A percentile compares a stretch with the other conserved stretches of the same genome.
phyloP scores from a whole-genome alignment of 1,284 basidiomycete species.

The Papiliotrema nemorosa region DNA sequence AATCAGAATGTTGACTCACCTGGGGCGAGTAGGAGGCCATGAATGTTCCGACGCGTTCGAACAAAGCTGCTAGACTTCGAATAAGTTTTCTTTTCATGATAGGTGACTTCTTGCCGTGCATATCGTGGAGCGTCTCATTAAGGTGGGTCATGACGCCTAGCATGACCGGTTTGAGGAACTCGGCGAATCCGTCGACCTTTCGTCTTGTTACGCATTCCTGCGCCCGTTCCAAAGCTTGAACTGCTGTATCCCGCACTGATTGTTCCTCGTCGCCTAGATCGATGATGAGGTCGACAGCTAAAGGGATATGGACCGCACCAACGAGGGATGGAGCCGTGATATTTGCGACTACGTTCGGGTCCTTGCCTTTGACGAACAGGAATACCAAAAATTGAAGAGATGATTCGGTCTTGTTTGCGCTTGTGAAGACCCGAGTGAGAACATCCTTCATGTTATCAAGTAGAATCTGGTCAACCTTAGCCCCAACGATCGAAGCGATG shows the following conservation, averaged over 20 bases:
- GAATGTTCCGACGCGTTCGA: conserved; percentile 65
- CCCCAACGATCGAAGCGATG: conserved; percentile 54
- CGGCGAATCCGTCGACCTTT: conserved; percentile 51
- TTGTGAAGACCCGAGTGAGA: conserved; percentile 67
- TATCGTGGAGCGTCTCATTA: conserved; percentile 77
- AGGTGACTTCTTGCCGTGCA: conserved; percentile 66
- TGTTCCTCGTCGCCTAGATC: conserved; percentile 65
- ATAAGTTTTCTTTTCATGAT: conserved; percentile 69
- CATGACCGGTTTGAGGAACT: conserved; percentile 68
- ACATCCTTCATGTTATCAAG: conserved; percentile 63
- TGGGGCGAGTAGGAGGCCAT: conserved; percentile 77
- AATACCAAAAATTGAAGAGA: conserved; percentile 63
- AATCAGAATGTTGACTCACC: conserved; percentile 52
- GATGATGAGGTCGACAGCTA: conserved; percentile 71
- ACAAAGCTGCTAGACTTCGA: conserved; percentile 72
- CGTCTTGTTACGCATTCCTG: conserved; percentile 63
- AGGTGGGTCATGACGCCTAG: conserved; percentile 76
- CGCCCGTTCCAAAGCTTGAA: neutral
- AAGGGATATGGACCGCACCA: conserved; percentile 61
- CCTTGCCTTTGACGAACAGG: conserved; percentile 45
- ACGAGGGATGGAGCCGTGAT: conserved; percentile 44
- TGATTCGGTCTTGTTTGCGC: conserved; percentile 56
- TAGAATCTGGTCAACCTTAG: conserved; percentile 59
- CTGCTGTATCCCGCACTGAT: conserved; percentile 51
- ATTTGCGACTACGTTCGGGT: conserved; percentile 3